Base-by-base conservation (phyloP, 1,139 yeast genomes). In the Protomyces inundatus region DNA sequence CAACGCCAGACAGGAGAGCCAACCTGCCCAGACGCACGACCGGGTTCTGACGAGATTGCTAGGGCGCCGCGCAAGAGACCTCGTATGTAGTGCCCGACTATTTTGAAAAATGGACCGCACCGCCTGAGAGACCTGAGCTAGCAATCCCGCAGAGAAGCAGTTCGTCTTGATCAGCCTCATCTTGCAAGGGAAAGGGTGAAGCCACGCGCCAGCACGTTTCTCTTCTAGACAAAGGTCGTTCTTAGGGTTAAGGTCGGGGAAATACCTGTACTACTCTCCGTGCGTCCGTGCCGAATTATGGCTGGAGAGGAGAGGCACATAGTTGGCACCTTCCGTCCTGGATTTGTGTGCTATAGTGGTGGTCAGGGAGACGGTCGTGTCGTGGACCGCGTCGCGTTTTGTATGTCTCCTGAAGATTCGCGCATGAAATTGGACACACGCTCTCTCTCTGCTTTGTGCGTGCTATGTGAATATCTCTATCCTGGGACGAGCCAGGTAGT, bases 121-220 rank as follows among this genome's bases (percentile, higher is more conserved):
- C 48, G n/a, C 48, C 48, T 42, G 48, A 16, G 48, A 42, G 23
- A n/a, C 23, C 32, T 42, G 48, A 42, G 48, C 48, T 30, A 16
- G n/a, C 48, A 16, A 9, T 30, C n/a, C 16, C 5, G 30, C 16
- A 42, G 32, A 42, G 32, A 9, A 42, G 48, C 48, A 42, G n/a
- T 42, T 2, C 23, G 23, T 23, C 23, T 23, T 23, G 23, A 23
- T 23, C 23, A 23, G 23, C 23, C 23, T 23, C 23, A 23, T 23
- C 23, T 23, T 23, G 23, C 23, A 23, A 23, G 23, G 23, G 23
- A 23, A 7, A 30, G 16, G 48, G 16, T 42, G 48, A 42, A 42
- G 48, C 48, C 48, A n/a, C 48, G 48, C 48, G 48, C 48, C 48
- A 42, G 48, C 48, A 42, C 32, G 23, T 23, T n/a, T 42, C 48